phyloP scores from a whole-genome alignment of 345 rosid species.

The Brassica nigra region DNA sequence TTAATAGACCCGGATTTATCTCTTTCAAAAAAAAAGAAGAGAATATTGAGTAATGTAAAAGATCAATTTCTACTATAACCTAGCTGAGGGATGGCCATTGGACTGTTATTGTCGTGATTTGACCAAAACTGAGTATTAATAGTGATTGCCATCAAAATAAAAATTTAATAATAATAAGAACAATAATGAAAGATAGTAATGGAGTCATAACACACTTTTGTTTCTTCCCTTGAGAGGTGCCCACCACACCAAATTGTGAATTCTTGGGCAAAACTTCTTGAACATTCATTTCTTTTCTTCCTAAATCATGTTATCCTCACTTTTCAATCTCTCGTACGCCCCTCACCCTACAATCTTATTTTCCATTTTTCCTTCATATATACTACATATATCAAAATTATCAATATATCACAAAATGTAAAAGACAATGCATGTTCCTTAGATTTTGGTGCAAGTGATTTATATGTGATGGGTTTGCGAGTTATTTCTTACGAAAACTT shows the following conservation, averaged over 20 bases:
- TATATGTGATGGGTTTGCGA: neutral
- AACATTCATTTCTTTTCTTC: slow-evolving; percentile 38
- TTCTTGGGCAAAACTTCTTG: slow-evolving; percentile 35
- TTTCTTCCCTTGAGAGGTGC: slow-evolving; percentile 37
- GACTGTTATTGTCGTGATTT: slow-evolving; percentile 17
- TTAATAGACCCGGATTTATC: too few species aligned
- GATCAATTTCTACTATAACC: neutral
- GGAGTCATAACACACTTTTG: slow-evolving; percentile 44
- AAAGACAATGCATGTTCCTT: neutral
- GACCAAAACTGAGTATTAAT: slow-evolving; percentile 21
- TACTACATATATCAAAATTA: neutral
- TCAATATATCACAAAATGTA: neutral
- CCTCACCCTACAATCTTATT: slow-evolving; percentile 27
- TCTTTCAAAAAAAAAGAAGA: neutral
- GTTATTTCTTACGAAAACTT: neutral
- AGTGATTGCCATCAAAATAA: slow-evolving; percentile 4
- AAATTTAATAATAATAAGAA: neutral
- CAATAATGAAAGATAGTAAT: slow-evolving; percentile 34
- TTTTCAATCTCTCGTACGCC: slow-evolving; percentile 15
- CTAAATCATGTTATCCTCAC: slow-evolving; percentile 36
- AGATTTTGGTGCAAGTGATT: neutral
- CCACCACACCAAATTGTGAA: slow-evolving; percentile 40
- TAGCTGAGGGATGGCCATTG: neutral
- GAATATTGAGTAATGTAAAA: neutral
- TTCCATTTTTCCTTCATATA: neutral